Evolutionary conservation across 176 grass and related monocot genomes (phyloP), one percentile per base, ranked within the genome.

Genomic region (Areca catechu): DNA sequence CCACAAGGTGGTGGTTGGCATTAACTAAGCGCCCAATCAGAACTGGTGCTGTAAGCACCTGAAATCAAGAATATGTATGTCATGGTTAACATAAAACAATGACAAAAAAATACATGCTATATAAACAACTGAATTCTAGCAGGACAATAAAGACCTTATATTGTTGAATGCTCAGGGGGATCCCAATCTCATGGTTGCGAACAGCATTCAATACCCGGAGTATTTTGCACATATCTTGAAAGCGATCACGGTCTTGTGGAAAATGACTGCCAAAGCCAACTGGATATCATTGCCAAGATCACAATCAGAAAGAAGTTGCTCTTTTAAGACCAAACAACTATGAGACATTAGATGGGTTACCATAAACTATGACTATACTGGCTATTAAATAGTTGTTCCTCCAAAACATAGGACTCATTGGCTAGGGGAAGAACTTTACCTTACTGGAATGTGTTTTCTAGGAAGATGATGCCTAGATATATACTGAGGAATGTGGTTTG

Each of bases 241-340:
- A 85, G 21, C 73, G 83, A 63, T 90, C 92, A 58, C 79, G 34
- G 34, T 43, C 34, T 43, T 43, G 80, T 50, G 84, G 51, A 82
- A 90, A 91, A 64, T 78, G 86, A 82, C 92, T 97, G 92, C 83
- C 87, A 97, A 97, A 91, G 74, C 78, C 86, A 97, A 97, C 86
- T 88, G 83, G 83, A 85, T 88, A 88, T 97, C 80, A 97, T 91
- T 97, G 57, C 58, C 62, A 85, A 75, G 77, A 81, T 82, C 34
- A 76, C 83, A 67, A 86, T 84, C 83, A 95, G 70, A 74, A 89
- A 78, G 60, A 84, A 82, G 73, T 25, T 78, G 80, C 61, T 71
- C 70, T 79, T 59, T 61, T 24, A 43, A 29, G 63, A 57, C 61
- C 6, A 51, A 74, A 53, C 20, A 22, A 43, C 34, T 43, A 12